These are phyloP conservation scores for Wickerhamomyces hampshirensis DNA, from an alignment of 805 yeast species.

Conservation along the genomic window DNA sequence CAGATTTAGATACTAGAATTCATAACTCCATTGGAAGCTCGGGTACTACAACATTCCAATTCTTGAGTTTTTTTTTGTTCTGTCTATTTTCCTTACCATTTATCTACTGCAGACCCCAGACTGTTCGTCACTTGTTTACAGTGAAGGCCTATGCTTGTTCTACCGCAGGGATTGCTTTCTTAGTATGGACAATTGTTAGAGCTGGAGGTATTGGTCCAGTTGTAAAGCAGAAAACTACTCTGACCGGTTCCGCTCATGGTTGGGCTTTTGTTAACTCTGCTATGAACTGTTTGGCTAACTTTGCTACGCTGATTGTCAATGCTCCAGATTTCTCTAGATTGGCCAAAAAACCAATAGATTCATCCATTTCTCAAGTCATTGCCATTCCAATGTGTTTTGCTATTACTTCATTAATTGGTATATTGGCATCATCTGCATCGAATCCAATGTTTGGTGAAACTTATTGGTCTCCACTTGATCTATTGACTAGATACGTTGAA, in stretches of 20 bases:
- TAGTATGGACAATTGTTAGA: constrained; percentile 79
- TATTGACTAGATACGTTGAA: constrained; percentile 55
- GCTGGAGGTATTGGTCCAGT: constrained; percentile 79
- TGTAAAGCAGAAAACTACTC: constrained; percentile 47
- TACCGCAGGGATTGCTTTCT: constrained; percentile 75
- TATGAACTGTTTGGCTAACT: constrained; percentile 81
- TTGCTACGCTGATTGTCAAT: constrained; percentile 80
- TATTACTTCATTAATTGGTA: constrained; percentile 79
- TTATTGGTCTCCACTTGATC: constrained; percentile 79
- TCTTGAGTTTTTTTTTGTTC: constrained; percentile 73
- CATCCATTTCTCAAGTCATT: constrained; percentile 51
- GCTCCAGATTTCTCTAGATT: constrained; percentile 90
- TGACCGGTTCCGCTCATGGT: constrained; percentile 57
- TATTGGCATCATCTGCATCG: constrained; percentile 79
- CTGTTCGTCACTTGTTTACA: constrained; percentile 78
- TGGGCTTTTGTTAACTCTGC: constrained; percentile 82
- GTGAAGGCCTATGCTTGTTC: constrained; percentile 77
- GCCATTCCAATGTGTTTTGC: constrained; percentile 78
- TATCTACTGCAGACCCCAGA: constrained; percentile 77
- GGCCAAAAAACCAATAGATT: constrained; percentile 51
- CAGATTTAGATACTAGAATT: constrained; percentile 53
- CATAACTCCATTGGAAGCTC: constrained; percentile 56
- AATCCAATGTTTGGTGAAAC: constrained; percentile 61
- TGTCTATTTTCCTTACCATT: constrained; percentile 80
- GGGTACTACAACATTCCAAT: constrained; percentile 66